phyloP scores from a whole-genome alignment of 116 monocot species.

The Trichopus zeylanicus region DNA sequence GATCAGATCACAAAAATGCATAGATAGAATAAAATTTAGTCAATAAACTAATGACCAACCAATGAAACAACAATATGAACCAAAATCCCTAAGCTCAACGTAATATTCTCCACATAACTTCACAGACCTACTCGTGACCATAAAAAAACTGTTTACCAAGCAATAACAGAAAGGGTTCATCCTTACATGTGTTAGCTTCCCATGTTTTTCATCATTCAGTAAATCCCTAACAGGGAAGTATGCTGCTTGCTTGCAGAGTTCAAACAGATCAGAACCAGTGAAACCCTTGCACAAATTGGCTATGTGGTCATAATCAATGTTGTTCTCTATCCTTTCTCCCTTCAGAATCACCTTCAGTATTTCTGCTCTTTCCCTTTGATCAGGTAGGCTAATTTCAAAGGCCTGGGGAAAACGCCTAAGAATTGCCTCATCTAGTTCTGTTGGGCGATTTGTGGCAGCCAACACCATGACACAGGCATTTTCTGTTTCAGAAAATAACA shows the following conservation, averaged over 20 bases:
- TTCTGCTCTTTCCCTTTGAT: conserved; percentile 64
- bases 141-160: too few relatives aligned
- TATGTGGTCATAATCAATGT: conserved; percentile 66
- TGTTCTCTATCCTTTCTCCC: conserved; percentile 69
- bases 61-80: too few relatives aligned
- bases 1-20: too few relatives aligned
- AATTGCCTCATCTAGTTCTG: conserved; percentile 94
- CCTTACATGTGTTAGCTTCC: conserved; percentile 39
- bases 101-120: too few relatives aligned
- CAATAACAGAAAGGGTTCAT: too few relatives aligned
- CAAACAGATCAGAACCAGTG: conserved; percentile 90
- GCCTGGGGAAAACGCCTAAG: conserved; percentile 88
- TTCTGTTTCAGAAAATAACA: conserved; percentile 13
- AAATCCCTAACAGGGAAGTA: conserved; percentile 91
- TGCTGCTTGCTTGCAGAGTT: conserved; percentile 92
- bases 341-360: conserved; percentile 85
- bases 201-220: conserved; percentile 65
- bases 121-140: too few relatives aligned
- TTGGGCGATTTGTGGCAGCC: conserved; percentile 62
- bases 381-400: conserved; percentile 92
- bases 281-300: conserved; percentile 75
- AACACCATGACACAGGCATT: conserved; percentile 64
- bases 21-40: too few relatives aligned
- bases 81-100: too few relatives aligned
- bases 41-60: too few relatives aligned